Percentiles rank a stretch among this genome's conserved stretches.
phyloP scores from a whole-genome alignment of 1,139 yeast species.

The Saccharomyces hybrid region DNA sequence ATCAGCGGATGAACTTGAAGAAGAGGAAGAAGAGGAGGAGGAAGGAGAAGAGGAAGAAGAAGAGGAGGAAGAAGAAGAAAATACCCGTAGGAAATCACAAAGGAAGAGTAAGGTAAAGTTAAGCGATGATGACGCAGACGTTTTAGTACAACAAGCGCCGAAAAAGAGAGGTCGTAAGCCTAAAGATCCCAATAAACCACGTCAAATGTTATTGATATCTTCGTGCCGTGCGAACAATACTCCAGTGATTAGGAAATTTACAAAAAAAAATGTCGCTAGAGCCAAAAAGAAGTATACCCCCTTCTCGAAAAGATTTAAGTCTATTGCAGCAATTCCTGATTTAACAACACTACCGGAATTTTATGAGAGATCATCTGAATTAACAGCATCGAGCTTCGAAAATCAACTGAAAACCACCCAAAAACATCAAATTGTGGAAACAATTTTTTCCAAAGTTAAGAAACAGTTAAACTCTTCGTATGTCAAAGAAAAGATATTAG shows the following conservation, averaged over 20 bases:
- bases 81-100: background rate
- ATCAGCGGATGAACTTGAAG: constrained; percentile 3
- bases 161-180: background rate
- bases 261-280: constrained; percentile 30
- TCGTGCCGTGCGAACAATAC: constrained; percentile 4
- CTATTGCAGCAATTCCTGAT: constrained; percentile 29
- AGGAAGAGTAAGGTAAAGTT: background rate
- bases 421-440: constrained; percentile 26
- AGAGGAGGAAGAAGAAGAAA: background rate
- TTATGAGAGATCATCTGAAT: constrained; percentile 18
- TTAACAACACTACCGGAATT: constrained; percentile 25
- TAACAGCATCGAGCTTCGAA: constrained; percentile 24
- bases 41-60: constrained; percentile 6
- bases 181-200: background rate
- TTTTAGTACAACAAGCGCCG: background rate
- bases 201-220: constrained; percentile 1
- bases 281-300: constrained; percentile 33
- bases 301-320: constrained; percentile 28
- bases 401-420: constrained; percentile 24
- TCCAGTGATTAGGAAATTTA: constrained; percentile 21
- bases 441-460: constrained; percentile 31
- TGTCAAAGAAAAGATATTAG: constrained; percentile 28
- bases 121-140: background rate
- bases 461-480: constrained; percentile 31
- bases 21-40: constrained; percentile 8